Evolutionary conservation across 768 basidiomycete genomes (phyloP).

Genomic region (Brasilioporus rufonigricans): DNA sequence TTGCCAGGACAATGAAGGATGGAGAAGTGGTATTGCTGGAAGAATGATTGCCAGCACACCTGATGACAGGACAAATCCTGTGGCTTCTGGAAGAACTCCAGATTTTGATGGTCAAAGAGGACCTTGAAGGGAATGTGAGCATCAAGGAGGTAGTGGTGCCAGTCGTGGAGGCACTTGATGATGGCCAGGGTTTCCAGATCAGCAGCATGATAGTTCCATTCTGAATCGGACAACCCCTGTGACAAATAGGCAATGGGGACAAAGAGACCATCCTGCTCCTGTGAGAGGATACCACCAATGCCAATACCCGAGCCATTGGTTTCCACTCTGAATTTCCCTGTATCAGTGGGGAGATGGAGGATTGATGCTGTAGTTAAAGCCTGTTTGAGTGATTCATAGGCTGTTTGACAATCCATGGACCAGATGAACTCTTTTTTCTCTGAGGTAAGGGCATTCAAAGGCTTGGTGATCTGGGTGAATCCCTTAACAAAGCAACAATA

Average conservation of each 20-base stretch:
- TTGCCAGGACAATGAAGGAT: background rate
- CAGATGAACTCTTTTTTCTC: background rate
- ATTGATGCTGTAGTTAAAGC: background rate
- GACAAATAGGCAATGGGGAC: background rate
- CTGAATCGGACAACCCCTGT: background rate
- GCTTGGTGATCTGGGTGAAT: background rate
- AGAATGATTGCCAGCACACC: background rate
- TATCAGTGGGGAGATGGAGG: background rate
- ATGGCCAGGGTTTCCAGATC: background rate
- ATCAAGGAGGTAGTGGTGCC: background rate
- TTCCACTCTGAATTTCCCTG: background rate
- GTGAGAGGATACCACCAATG: background rate
- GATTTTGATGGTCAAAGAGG: background rate
- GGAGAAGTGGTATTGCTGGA: background rate
- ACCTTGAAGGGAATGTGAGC: background rate
- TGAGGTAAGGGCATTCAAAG: accelerated
- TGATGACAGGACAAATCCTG: background rate
- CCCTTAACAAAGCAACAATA: background rate
- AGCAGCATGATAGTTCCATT: background rate
- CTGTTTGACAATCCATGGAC: background rate
- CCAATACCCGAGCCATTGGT: background rate
- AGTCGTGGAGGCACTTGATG: background rate
- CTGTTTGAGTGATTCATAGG: background rate
- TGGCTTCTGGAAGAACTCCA: background rate
- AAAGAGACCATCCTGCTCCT: background rate